A percentile compares a stretch with the other conserved stretches of the same genome.
Evolutionary conservation across 441 rosid genomes (phyloP).

Genomic region (Dalechampia spathulata): DNA sequence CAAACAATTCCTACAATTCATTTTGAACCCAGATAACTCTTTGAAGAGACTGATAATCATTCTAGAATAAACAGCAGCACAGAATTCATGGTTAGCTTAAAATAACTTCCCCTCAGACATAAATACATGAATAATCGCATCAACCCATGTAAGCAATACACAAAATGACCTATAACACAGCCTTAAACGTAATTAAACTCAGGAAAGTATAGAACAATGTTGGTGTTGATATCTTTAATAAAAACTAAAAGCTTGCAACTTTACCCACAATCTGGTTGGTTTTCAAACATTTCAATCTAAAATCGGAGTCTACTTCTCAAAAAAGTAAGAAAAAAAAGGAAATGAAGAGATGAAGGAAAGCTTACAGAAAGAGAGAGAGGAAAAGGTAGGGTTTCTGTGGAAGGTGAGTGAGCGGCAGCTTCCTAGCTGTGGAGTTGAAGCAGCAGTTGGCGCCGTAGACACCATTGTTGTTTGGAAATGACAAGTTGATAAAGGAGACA

Average conservation of each 20-base stretch:
- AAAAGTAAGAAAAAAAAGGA: background rate
- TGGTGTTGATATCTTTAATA: too few species aligned
- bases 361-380: slow-evolving; percentile 20
- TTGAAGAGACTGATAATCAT: too few species aligned
- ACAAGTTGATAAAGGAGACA: background rate
- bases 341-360: background rate
- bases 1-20: too few species aligned
- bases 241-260: background rate
- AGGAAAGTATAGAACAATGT: too few species aligned
- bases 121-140: too few species aligned
- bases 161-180: too few species aligned
- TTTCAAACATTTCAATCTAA: too few species aligned
- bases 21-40: too few species aligned
- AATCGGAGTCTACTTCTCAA: background rate
- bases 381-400: slow-evolving; percentile 1
- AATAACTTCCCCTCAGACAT: too few species aligned
- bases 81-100: too few species aligned
- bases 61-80: too few species aligned
- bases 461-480: background rate
- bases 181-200: background rate
- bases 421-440: slow-evolving; percentile 6
- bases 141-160: too few species aligned
- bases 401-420: background rate
- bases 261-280: background rate
- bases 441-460: background rate